A percentile compares a stretch with the other conserved stretches of the same genome.
Conservation (phyloP, 768 basidiomycete genomes). For the Artomyces pyxidatus region DNA sequence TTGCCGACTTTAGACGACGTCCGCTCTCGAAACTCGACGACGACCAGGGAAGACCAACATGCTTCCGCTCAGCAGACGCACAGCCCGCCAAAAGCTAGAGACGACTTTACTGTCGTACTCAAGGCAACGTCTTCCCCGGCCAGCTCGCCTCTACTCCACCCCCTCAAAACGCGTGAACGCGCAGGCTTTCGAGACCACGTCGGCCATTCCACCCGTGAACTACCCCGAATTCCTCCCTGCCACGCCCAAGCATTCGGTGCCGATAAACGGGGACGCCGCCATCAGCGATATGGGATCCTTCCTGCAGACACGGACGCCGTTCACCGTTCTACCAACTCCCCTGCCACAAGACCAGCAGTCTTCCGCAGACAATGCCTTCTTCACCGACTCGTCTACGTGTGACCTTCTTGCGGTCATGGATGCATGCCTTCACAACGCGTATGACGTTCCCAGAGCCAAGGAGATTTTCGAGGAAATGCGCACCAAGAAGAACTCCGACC, state of each 20-base stretch:
- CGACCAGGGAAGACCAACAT: too few species aligned
- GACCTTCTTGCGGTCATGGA: conserved; percentile 74
- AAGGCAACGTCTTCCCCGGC: conserved; percentile 59
- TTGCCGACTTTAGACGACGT: too few species aligned
- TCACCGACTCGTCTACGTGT: conserved; percentile 55
- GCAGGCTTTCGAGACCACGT: conserved; percentile 37
- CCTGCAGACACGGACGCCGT: conserved; percentile 36
- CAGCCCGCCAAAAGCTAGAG: conserved; percentile 19
- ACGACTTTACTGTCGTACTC: conserved; percentile 49
- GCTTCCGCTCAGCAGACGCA: conserved; percentile 24
- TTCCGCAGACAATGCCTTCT: conserved; percentile 40
- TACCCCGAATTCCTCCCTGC: conserved; percentile 32
- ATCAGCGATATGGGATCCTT: conserved; percentile 40
- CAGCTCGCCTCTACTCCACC: conserved; percentile 63
- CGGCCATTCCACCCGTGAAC: conserved; percentile 29
- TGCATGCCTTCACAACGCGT: conserved; percentile 68
- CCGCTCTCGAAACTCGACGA: too few species aligned
- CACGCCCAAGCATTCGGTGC: conserved; percentile 16
- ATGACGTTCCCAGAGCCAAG: conserved; percentile 73
- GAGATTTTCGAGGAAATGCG: conserved; percentile 63
- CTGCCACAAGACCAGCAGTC: conserved; percentile 42
- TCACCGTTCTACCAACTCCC: conserved; percentile 61
- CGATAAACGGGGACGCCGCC: conserved; percentile 2
- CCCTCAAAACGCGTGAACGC: conserved; percentile 49
- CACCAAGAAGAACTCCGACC: conserved; percentile 29